These are phyloP conservation scores for Moricandia moricandioides DNA, from an alignment of 345 rosid genomes.

Conservation along the genomic window DNA sequence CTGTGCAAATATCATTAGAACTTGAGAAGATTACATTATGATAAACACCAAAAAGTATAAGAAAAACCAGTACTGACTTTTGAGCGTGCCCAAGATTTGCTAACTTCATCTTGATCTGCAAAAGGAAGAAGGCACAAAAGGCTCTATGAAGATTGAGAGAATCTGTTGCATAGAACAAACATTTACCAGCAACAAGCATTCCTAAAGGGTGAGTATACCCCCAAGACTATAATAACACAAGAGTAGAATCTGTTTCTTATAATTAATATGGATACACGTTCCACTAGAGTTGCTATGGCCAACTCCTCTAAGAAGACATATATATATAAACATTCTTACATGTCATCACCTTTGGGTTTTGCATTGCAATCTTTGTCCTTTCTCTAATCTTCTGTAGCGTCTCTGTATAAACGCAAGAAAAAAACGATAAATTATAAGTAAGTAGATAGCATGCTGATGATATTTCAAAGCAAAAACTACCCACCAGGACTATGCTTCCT, in stretches of 20 bases:
- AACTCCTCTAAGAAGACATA: conserved; percentile 31
- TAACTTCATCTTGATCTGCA: conserved; percentile 87
- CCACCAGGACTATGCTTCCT: conserved; percentile 91
- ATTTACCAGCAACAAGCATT: too few relatives aligned
- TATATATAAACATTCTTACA: conserved; percentile 53
- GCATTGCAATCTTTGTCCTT: conserved; percentile 92
- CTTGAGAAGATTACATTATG: neutral
- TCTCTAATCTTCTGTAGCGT: conserved; percentile 77
- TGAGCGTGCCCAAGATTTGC: conserved; percentile 73
- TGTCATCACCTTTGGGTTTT: conserved; percentile 99
- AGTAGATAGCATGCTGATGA: too few relatives aligned
- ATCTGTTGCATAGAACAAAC: conserved; percentile 16
- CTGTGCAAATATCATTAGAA: conserved; percentile 34
- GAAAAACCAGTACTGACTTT: conserved; percentile 48
- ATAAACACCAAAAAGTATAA: neutral
- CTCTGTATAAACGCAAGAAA: conserved; percentile 47
- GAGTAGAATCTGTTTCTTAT: too few relatives aligned
- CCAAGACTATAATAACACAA: too few relatives aligned
- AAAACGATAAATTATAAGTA: too few relatives aligned
- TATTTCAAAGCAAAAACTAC: neutral
- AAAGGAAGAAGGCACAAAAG: conserved; percentile 19
- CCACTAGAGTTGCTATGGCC: conserved; percentile 3
- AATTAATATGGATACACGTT: neutral
- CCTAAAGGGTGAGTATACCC: too few relatives aligned
- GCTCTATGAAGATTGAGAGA: conserved; percentile 11